phyloP scores from a whole-genome alignment of 352 stramenopile species.

The Phytophthora crassamura region DNA sequence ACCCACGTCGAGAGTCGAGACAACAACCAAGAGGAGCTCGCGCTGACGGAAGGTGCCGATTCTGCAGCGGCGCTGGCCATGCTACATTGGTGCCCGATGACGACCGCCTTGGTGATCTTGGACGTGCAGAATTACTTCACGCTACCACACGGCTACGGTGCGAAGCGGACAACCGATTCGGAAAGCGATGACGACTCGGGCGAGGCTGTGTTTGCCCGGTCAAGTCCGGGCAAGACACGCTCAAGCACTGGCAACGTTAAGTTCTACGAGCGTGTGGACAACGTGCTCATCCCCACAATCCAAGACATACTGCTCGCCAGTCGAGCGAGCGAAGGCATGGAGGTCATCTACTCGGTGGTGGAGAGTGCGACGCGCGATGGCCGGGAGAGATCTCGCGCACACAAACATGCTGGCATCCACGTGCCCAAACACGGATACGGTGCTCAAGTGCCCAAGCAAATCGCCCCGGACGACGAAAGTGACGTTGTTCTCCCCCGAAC shows the following conservation, averaged over 20 bases:
- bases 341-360: constrained; percentile 93
- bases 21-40: constrained; percentile 18
- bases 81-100: constrained; percentile 70
- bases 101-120: constrained; percentile 66
- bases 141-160: constrained; percentile 27
- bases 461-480: constrained; percentile 52
- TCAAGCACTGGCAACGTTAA: constrained; percentile 16
- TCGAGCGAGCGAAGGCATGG: constrained; percentile 57
- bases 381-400: constrained; percentile 81
- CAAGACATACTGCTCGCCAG: constrained; percentile 67
- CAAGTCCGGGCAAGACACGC: constrained; percentile 11
- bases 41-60: background rate
- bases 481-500: constrained; percentile 90
- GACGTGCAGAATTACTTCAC: constrained; percentile 81
- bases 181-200: constrained; percentile 29
- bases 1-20: constrained; percentile 4
- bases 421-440: constrained; percentile 74
- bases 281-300: constrained; percentile 58
- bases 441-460: constrained; percentile 63
- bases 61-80: constrained; percentile 17
- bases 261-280: constrained; percentile 64
- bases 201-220: background rate
- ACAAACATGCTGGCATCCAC: constrained; percentile 89
- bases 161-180: constrained; percentile 3
- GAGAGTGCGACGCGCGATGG: constrained; percentile 87